phyloP scores from a whole-genome alignment of 352 stramenopile species.

The Globisporangium orthogonon region DNA sequence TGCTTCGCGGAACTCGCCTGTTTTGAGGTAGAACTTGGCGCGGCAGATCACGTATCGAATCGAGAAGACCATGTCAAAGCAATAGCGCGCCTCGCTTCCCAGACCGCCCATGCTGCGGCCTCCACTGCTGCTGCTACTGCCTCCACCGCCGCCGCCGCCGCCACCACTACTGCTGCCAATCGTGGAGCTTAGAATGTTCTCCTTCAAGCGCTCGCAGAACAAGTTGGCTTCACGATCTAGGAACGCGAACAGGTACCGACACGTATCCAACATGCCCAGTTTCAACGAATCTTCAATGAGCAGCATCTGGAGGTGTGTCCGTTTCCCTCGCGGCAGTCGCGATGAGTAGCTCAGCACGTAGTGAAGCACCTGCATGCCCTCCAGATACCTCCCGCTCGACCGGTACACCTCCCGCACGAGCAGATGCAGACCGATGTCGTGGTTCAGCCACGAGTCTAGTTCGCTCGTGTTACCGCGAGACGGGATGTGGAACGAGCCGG shows the following conservation, averaged over 20 bases:
- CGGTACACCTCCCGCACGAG: conserved; percentile 74
- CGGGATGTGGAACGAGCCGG: conserved; percentile 46
- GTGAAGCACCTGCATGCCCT: conserved; percentile 74
- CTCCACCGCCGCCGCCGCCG: conserved; percentile 49
- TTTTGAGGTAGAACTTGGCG: conserved; percentile 54
- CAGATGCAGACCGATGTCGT: conserved; percentile 82
- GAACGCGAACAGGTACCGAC: conserved; percentile 61
- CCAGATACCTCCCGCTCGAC: conserved; percentile 67
- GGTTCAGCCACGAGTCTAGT: conserved; percentile 72
- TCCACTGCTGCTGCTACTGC: conserved; percentile 51
- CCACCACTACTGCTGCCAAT: conserved; percentile 28
- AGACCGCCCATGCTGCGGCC: conserved; percentile 57
- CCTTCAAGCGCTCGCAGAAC: conserved; percentile 67
- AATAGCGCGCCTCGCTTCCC: conserved; percentile 68
- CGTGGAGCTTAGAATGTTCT: conserved; percentile 34
- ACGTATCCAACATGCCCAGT: conserved; percentile 67
- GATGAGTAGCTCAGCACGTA: conserved; percentile 70
- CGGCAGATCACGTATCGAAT: conserved; percentile 65
- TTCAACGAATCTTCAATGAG: conserved; percentile 74
- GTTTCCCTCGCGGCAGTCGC: conserved; percentile 68
- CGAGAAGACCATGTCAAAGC: conserved; percentile 77
- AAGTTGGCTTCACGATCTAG: conserved; percentile 71
- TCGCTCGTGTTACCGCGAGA: conserved; percentile 53
- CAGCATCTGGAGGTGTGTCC: conserved; percentile 72
- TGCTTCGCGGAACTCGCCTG: conserved; percentile 43